Evolutionary conservation across 768 basidiomycete species (phyloP).

Genomic region (Podaxis sp.): DNA sequence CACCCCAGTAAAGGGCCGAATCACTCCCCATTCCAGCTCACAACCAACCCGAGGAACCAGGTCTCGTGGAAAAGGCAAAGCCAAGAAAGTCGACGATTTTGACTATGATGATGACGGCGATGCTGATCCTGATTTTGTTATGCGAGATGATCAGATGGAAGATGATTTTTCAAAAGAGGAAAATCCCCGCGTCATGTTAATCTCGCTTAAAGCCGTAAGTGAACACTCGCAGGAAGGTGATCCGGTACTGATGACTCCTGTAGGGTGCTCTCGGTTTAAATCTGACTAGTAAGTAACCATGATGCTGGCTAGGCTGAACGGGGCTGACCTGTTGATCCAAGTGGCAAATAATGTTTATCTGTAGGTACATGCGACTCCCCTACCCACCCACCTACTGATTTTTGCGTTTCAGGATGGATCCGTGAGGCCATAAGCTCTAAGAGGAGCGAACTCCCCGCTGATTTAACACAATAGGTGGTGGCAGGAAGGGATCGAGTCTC

Average conservation of each 20-base stretch:
- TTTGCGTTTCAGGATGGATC: slow-evolving; percentile 60
- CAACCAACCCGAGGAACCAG: not conserved
- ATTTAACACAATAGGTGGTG: slow-evolving; percentile 55
- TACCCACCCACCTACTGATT: slow-evolving; percentile 2
- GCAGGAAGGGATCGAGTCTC: slow-evolving; percentile 85
- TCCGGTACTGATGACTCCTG: not conserved
- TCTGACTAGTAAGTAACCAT: slow-evolving; percentile 46
- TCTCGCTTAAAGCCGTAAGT: slow-evolving; percentile 73
- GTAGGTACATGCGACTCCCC: slow-evolving; percentile 37
- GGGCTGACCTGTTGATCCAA: not conserved
- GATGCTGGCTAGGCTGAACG: not conserved
- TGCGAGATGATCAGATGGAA: slow-evolving; percentile 20
- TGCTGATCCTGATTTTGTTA: slow-evolving; percentile 33
- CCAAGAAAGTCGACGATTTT: slow-evolving; percentile 14
- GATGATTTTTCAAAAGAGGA: slow-evolving; percentile 21
- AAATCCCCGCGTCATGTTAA: slow-evolving; percentile 79
- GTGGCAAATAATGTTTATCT: slow-evolving; percentile 85
- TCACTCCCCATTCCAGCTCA: not conserved
- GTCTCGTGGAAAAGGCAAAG: slow-evolving; percentile 1
- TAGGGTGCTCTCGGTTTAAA: slow-evolving; percentile 83
- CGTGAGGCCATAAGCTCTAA: slow-evolving; percentile 42
- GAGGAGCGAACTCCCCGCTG: not conserved
- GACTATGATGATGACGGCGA: slow-evolving; percentile 21
- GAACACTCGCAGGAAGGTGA: not conserved
- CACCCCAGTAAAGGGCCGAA: slow-evolving; percentile 46